Evolutionary conservation across 345 rosid genomes (phyloP).

Genomic region (Eucalyptus regnans): DNA sequence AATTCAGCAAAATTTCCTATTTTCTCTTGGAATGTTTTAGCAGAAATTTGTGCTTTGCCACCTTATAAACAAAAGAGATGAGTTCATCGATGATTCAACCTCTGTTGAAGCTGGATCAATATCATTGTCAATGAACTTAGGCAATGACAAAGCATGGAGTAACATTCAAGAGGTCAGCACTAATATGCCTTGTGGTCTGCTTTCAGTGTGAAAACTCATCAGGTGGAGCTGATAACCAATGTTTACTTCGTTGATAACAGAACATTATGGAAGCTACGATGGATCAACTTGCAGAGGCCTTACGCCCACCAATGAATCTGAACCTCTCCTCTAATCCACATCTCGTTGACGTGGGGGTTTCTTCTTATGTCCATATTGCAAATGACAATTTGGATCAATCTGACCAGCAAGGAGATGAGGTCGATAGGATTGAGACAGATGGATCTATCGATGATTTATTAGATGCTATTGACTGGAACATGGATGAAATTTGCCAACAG

Average conservation of each 20-base stretch:
- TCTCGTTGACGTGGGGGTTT: not conserved
- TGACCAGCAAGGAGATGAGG: not conserved
- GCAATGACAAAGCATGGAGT: not conserved
- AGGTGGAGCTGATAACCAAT: not conserved
- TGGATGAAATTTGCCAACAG: not conserved
- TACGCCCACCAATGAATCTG: not conserved
- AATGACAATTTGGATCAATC: not conserved
- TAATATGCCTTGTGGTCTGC: not conserved
- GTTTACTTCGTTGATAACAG: not conserved
- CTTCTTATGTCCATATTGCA: not conserved
- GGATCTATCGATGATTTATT: accelerated
- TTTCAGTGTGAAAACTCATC: not conserved
- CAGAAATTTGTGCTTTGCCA: not conserved
- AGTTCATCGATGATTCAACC: not conserved
- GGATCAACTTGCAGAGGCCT: not conserved
- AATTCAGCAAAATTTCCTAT: not conserved
- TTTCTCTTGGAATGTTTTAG: not conserved
- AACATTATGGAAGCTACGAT: not conserved
- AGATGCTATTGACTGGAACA: not conserved
- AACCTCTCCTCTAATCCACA: not conserved
- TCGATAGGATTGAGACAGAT: not conserved
- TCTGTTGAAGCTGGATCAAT: not conserved
- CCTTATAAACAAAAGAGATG: not conserved
- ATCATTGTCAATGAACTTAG: not conserved
- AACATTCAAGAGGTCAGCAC: not conserved